Base-by-base conservation (phyloP, 2,329 filamentous ascomycete species). In the Aspergillus unguis region DNA sequence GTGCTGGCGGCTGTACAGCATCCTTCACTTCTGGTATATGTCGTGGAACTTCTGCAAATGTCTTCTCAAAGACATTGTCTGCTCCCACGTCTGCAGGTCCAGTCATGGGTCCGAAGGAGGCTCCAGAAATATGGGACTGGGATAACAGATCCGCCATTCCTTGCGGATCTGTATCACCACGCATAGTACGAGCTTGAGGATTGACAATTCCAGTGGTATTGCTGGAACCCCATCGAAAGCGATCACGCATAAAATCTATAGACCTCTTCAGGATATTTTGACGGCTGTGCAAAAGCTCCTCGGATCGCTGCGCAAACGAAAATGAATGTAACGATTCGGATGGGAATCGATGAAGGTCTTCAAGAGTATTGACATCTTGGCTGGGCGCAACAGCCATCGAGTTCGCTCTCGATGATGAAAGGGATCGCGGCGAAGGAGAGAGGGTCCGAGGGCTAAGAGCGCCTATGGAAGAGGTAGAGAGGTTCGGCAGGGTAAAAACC, bases 261-360 rank as follows among this genome's bases (percentile, higher is more conserved):
- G 92, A 95, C 54, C 92, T 83, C 74, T 95, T 96, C 65, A 99
- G 71, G 32, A 96, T 87, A 77, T 90, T 95, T 70, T 97, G 92
- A 50, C 94, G 87, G 69, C 84, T 96, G 69, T 96, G 89, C 51
- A 97, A 80, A 57, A 90, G 85, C 57, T 97, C 92, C 66, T 96
- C 92, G 3, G 92, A 92, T 72, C 96, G 92, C 62, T 95, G 90
- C 37, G 94, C 90, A 71, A 99, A 99, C 9, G 92, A 97, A 75
- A 99, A 99, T 1, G 94, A 99, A 72, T 99, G 94, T 43, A 99
- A 77, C 5, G 94, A 99, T 69, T 99, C 94, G 62, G 90, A 90
- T 1, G 94, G 92, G 68, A 99, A 99, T 46, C 92, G 86, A 42
- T 86, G 86, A 42, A 99, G 82, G 67, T 99, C 94, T 76, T 97